Conservation (phyloP, 768 basidiomycete species). For the Pisolithus microcarpus region DNA sequence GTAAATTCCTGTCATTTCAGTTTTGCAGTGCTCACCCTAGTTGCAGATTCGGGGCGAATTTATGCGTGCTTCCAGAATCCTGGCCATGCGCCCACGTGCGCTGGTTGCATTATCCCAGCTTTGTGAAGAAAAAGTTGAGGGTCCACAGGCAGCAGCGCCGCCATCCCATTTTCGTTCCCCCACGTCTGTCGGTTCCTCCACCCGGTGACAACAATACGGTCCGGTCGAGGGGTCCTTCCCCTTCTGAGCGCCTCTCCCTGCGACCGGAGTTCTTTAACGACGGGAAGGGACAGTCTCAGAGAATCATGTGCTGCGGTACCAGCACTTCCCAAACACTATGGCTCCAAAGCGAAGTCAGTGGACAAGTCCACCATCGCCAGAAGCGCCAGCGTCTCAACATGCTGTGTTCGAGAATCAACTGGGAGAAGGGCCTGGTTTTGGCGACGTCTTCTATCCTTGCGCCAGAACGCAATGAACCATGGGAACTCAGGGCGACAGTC, state of each 20-base stretch:
- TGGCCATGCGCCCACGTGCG: conserved; percentile 72
- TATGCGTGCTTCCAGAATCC: conserved; percentile 88
- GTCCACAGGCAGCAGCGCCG: conserved; percentile 34
- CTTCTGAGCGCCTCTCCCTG: conserved; percentile 47
- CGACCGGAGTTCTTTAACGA: conserved; percentile 42
- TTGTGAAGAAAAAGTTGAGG: conserved; percentile 78
- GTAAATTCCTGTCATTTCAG: conserved; percentile 31
- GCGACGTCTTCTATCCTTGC: conserved; percentile 60
- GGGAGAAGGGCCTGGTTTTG: conserved; percentile 55
- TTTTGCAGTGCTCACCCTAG: neutral
- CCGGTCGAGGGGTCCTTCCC: conserved; percentile 39
- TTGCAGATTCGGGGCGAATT: conserved; percentile 93
- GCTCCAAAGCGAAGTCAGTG: conserved; percentile 73
- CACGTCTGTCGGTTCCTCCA: conserved; percentile 46
- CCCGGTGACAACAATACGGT: conserved; percentile 60
- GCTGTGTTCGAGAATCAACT: conserved; percentile 62
- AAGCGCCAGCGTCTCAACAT: conserved; percentile 61
- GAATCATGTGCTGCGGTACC: conserved; percentile 32
- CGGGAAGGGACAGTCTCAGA: conserved; percentile 24
- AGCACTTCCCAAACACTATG: conserved; percentile 67
- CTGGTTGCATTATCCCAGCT: conserved; percentile 79
- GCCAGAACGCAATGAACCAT: conserved; percentile 43
- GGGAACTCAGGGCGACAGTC: conserved; percentile 55
- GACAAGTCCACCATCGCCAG: conserved; percentile 80
- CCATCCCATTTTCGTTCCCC: conserved; percentile 36